Base-by-base conservation (phyloP, 2,329 filamentous ascomycete genomes). In the Arthroderma sp. region DNA sequence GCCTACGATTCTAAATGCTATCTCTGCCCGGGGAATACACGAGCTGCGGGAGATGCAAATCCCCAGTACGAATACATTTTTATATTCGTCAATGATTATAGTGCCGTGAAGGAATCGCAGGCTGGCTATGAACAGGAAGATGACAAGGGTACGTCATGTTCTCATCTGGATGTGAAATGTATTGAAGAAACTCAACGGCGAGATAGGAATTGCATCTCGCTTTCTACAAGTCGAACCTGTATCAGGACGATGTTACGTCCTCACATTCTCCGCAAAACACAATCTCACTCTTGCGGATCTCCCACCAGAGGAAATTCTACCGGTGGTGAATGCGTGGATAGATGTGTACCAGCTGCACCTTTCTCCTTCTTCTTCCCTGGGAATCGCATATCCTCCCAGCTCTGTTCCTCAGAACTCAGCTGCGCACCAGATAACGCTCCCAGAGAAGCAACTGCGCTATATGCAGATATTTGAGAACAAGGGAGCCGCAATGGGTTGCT, bases 381-480 rank as follows among this genome's bases (percentile, higher is more conserved):
- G 59, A 8, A 57, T 67, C 31, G 63, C 68, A 22, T 44, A 53
- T 10, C 41, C 76, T 55, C 77, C 78, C 0, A 73, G 84, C 4
- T 67, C 68, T 5, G 56, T 74, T 33, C 64, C 70, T 5, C 68
- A 71, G 6, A 61, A 68, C 33, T 65, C 67, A 22, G 63, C 69
- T 6, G 64, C 68, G 8, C 61, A 66, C 22, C 58, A 57, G 40
- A 59, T 74, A 11, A 54, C 66, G 5, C 66, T 68, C 29, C 82
- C 86, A 4, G 78, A 73, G 42, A 75, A 83, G 43, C 86, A 94
- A 65, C 86, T 94, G 56, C 78, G 83, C 44, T 96, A 94, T 68
- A 95, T 98, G 88, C 91, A 98, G 62, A 96, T 98, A 52, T 98
- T 98, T 51, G 91, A 98, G 68, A 98, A 98, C 71, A 98, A 98